Evolutionary conservation across 352 stramenopile species (phyloP), one percentile per base, ranked within the genome.

Genomic region (Pythium pyrilobum): DNA sequence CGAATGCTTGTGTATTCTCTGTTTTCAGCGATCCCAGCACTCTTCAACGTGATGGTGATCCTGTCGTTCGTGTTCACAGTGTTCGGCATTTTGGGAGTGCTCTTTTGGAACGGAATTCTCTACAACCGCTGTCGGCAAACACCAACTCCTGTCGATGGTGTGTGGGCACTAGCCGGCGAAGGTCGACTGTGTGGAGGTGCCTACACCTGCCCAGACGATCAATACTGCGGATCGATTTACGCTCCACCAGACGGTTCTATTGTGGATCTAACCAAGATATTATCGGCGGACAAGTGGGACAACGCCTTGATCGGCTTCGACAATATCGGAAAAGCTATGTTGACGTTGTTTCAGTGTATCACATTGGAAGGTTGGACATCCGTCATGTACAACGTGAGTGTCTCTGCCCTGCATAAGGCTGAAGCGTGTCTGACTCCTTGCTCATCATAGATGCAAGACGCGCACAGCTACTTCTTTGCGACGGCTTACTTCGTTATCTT

Each of bases 311-410:
- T 69, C 8, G 75, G 60, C 16, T 97, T 96, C 49, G 88, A 97
- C 62, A 74, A 87, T 42, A 86, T 97, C 28, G 53, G 62, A n/a
- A 68, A 54, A 27, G 74, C 84, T 8, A 80, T 95, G 28, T 27
- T 97, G 15, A 91, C 83, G 12, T 72, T 95, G n/a, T 94, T 97
- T 44, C 85, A 95, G 58, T 73, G 73, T 18, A 80, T 97, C 33
- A 97, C 87, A 18, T 67, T 96, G 5, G 87, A 96, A 69, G 89
- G 89, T 1, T 97, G 89, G 89, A 86, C 69, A 0, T 56, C 69
- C 21, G 69, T 96, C 37, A 95, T 96, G 77, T 85, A 93, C 47
- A 80, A 82, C 42, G 75, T 96, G 57, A 66, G 89, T 71, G 46
- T 20, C 41, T 10, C n/a, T 31, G 20, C 9, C 7, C 2, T 20